phyloP scores from a whole-genome alignment of 176 grass and related monocot species.

The Avena insularis region DNA sequence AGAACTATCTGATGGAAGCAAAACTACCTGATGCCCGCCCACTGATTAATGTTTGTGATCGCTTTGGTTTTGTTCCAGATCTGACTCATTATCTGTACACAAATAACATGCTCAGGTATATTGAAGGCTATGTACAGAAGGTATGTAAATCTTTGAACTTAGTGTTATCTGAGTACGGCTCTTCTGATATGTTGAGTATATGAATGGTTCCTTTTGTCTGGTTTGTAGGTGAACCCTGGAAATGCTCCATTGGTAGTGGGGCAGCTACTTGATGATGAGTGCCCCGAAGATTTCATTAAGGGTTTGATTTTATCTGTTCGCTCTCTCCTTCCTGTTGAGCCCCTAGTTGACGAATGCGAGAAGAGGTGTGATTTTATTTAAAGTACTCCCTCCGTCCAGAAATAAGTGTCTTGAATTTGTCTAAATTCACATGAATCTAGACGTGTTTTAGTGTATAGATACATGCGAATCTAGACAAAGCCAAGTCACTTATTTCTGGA shows the following conservation, averaged over 20 bases:
- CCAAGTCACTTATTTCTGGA: too few relatives aligned
- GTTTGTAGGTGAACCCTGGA: constrained; percentile 83
- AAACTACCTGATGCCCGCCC: constrained; percentile 94
- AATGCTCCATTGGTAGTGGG: constrained; percentile 95
- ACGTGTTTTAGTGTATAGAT: too few relatives aligned
- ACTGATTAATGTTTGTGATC: constrained; percentile 94
- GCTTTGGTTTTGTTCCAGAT: constrained; percentile 98
- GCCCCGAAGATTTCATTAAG: constrained; percentile 99
- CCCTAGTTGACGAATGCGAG: constrained; percentile 92
- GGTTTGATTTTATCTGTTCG: constrained; percentile 95
- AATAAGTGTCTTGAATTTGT: too few relatives aligned
- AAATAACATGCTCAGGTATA: constrained; percentile 95
- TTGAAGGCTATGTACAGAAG: constrained; percentile 99
- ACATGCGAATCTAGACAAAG: too few relatives aligned
- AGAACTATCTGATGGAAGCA: constrained; percentile 98
- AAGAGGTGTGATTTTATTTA: constrained; percentile 65
- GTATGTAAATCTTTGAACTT: constrained; percentile 46
- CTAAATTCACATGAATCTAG: too few relatives aligned
- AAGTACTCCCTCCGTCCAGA: background rate
- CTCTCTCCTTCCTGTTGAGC: constrained; percentile 91
- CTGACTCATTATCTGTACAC: constrained; percentile 95
- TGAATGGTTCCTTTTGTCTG: constrained; percentile 30
- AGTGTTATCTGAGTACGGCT: constrained; percentile 14
- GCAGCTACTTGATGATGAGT: constrained; percentile 91
- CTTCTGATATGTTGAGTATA: constrained; percentile 19